These are phyloP conservation scores for Panus rudis DNA, from an alignment of 768 basidiomycete species.

Conservation along the genomic window DNA sequence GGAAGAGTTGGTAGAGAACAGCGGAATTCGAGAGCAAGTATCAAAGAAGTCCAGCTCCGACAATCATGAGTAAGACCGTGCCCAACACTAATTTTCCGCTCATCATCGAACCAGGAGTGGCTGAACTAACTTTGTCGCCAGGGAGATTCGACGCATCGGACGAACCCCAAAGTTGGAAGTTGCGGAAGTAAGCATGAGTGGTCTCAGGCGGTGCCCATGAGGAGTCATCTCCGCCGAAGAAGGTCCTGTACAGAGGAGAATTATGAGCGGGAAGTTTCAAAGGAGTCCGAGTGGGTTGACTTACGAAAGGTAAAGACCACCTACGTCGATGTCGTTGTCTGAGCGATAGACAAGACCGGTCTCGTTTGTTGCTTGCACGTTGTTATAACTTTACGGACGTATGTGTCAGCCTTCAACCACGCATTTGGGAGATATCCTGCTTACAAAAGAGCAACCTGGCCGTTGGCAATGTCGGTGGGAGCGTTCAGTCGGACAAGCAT, in stretches of 20 bases:
- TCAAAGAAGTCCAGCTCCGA: no score
- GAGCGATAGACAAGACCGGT: constrained; percentile 59
- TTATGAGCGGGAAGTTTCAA: constrained; percentile 5
- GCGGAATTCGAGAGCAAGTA: no score
- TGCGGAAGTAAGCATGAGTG: constrained; percentile 71
- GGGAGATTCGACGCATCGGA: constrained; percentile 38
- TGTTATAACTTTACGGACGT: constrained; percentile 49
- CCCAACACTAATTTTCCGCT: no score
- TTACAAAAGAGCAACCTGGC: constrained; percentile 62
- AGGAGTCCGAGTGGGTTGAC: constrained; percentile 15
- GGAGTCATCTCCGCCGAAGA: constrained; percentile 73
- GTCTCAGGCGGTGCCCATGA: constrained; percentile 66
- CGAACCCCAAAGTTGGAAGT: constrained; percentile 60
- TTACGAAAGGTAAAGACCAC: constrained; percentile 77
- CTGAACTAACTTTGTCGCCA: no score
- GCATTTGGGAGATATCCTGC: constrained; percentile 20
- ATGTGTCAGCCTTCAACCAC: neutral
- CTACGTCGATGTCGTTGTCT: constrained; percentile 41
- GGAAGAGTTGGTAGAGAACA: no score
- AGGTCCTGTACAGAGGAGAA: constrained; percentile 43
- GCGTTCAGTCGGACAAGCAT: constrained; percentile 74
- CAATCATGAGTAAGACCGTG: no score
- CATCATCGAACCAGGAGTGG: no score
- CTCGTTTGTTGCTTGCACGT: constrained; percentile 53
- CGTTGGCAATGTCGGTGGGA: constrained; percentile 63